These are phyloP conservation scores for Neonectria neomacrospora DNA, from an alignment of 2,329 filamentous ascomycete species.

Conservation along the genomic window DNA sequence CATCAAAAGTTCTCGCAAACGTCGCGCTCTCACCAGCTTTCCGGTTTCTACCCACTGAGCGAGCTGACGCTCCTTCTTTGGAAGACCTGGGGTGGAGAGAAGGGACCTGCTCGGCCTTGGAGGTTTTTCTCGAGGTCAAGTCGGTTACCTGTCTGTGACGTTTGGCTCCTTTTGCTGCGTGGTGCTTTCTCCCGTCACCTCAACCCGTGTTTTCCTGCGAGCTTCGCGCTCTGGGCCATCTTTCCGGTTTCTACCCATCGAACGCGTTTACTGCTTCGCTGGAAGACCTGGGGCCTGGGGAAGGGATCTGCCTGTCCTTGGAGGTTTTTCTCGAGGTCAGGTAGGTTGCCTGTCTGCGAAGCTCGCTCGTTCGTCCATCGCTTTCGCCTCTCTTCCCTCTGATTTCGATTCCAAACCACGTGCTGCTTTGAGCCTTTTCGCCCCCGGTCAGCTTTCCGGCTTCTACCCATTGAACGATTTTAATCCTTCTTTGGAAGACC, in stretches of 20 bases:
- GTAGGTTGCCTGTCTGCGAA: slow-evolving; percentile 18
- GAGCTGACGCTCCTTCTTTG: background rate
- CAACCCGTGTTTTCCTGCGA: too few relatives aligned
- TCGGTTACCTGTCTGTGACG: background rate
- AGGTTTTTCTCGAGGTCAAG: background rate
- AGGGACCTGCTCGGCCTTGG: background rate
- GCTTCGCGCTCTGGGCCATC: slow-evolving; percentile 15
- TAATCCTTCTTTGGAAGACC: slow-evolving; percentile 19
- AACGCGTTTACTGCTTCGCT: slow-evolving; percentile 18
- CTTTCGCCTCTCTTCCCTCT: too few relatives aligned
- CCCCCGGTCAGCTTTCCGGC: slow-evolving; percentile 8
- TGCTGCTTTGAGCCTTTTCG: slow-evolving; percentile 2
- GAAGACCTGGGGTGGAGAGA: background rate
- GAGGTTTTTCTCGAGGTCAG: slow-evolving; percentile 17
- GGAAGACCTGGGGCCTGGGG: slow-evolving; percentile 18
- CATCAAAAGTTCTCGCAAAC: background rate
- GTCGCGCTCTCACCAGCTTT: background rate
- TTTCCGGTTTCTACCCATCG: slow-evolving; percentile 21
- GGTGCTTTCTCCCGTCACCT: background rate
- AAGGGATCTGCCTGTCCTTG: slow-evolving; percentile 13
- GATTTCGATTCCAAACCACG: background rate
- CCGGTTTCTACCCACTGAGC: slow-evolving; percentile 2
- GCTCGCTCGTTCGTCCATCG: background rate
- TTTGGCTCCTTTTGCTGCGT: background rate
- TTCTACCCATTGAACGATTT: slow-evolving; percentile 23